Evolutionary conservation across 352 stramenopile species (phyloP), one percentile per base, ranked within the genome.

Genomic region (Blastocystis hominis): DNA sequence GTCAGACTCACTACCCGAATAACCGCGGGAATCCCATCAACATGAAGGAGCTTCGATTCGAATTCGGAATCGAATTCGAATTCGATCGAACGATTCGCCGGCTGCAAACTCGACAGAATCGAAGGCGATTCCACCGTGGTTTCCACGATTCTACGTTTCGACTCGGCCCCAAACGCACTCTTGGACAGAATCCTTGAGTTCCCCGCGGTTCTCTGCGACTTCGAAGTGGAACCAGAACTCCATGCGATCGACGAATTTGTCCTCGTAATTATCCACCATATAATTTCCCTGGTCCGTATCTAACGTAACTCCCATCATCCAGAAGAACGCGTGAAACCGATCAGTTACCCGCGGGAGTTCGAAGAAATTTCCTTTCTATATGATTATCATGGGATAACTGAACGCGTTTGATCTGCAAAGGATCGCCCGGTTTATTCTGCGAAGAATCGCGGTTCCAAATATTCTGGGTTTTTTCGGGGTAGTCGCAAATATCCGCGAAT

Each of bases 401-500:
- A 13, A 59, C 50, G n/a, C n/a, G 50, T n/a, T 13, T 59, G 13
- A 59, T 20, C n/a, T 59, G 13, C 50, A 59, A 20, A 13, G 50
- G 50, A 59, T 20, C n/a, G 13, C 10, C 13, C 13, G 10, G 1
- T n/a, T 13, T 20, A n/a, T 59, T 59, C 50, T 13, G n/a, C 50
- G 50, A 59, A 59, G 10, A 59, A 59, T 59, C 50, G n/a, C 50
- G 50, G 5, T 30, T n/a, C 70, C 70, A 80, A 4, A 38, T 46
- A 38, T 63, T 80, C 36, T 9, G 20, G 0, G 1, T 9, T 3
- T 40, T 40, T 42, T 80, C 70, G 20, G 70, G 70, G 42, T 80
- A 80, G 1, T 80, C 70, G 3, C 24, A 30, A 42, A 80, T 80
- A 42, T 80, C 70, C 3, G 70, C 70, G 9, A 62, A 80, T 10